A percentile compares a stretch with the other conserved stretches of the same genome.
Evolutionary conservation across 2,329 filamentous ascomycete genomes (phyloP).

Genomic region (Huntiella moniliformis): DNA sequence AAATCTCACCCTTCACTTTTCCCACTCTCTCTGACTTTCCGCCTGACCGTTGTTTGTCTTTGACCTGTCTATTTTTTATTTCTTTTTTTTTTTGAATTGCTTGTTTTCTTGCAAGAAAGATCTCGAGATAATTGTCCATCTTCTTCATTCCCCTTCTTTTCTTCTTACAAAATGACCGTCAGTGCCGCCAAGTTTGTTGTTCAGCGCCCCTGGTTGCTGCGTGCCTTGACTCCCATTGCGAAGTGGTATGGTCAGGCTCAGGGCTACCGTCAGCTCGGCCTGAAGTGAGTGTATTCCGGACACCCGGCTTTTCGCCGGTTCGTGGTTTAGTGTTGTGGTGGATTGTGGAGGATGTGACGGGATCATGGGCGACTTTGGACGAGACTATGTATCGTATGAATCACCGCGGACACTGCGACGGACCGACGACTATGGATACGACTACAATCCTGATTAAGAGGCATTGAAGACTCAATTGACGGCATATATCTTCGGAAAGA

Average conservation of each 20-base stretch:
- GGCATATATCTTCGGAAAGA: neutral
- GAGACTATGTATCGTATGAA: neutral
- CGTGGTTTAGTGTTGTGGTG: neutral
- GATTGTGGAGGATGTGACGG: neutral
- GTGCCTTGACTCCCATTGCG: constrained; percentile 52
- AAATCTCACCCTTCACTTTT: constrained; percentile 13
- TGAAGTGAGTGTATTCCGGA: constrained; percentile 38
- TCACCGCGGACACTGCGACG: neutral
- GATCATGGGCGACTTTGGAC: neutral
- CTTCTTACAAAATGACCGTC: constrained; percentile 41
- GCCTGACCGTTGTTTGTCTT: no score
- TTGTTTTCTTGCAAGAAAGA: constrained; percentile 12
- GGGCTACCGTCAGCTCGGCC: constrained; percentile 82
- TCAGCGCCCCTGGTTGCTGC: constrained; percentile 64
- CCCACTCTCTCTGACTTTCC: constrained; percentile 14
- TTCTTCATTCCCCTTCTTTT: constrained; percentile 1
- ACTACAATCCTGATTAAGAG: neutral
- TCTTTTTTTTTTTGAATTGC: no score
- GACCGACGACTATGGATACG: neutral
- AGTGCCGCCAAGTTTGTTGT: constrained; percentile 56
- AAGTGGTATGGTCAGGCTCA: constrained; percentile 78
- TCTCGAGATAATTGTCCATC: constrained; percentile 14
- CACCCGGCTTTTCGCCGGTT: neutral
- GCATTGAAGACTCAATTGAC: neutral
- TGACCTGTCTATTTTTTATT: neutral